These are phyloP conservation scores for Paecilomyces niveus DNA, from an alignment of 2,329 filamentous ascomycete genomes.

Conservation along the genomic window DNA sequence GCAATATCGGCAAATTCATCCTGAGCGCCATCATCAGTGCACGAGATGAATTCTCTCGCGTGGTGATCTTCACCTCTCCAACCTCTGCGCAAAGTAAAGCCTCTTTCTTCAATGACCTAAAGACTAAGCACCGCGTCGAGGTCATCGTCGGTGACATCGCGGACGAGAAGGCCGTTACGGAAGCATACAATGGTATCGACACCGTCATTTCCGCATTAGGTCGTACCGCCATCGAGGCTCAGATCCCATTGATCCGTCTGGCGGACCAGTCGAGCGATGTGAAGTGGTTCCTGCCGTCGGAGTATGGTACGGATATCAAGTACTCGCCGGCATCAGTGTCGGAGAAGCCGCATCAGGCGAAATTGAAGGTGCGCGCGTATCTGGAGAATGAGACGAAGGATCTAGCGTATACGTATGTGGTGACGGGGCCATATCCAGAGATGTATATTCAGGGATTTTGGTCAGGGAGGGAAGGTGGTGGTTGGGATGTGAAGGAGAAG, in stretches of 20 bases:
- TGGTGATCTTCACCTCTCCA: slow-evolving; percentile 53
- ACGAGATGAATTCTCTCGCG: slow-evolving; percentile 40
- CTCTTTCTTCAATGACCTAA: slow-evolving; percentile 41
- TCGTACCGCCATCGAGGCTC: slow-evolving; percentile 53
- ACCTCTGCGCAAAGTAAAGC: slow-evolving; percentile 46
- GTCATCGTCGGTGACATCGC: slow-evolving; percentile 51
- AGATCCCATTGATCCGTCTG: slow-evolving; percentile 55
- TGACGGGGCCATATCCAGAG: slow-evolving; percentile 63
- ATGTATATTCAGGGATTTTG: slow-evolving; percentile 48
- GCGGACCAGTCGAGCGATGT: slow-evolving; percentile 50
- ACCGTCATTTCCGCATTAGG: slow-evolving; percentile 61
- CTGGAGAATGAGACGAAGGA: slow-evolving; percentile 46
- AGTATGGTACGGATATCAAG: slow-evolving; percentile 61
- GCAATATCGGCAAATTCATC: slow-evolving; percentile 47
- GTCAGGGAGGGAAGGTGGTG: slow-evolving; percentile 41
- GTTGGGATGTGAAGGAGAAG: slow-evolving; percentile 52
- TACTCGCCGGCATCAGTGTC: slow-evolving; percentile 50
- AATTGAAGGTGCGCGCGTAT: slow-evolving; percentile 60
- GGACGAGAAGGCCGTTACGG: slow-evolving; percentile 45
- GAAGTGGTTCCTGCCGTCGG: slow-evolving; percentile 60
- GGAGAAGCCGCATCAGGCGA: slow-evolving; percentile 63
- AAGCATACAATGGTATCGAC: slow-evolving; percentile 55
- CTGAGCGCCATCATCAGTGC: slow-evolving; percentile 41
- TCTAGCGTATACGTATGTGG: slow-evolving; percentile 59
- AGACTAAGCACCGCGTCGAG: slow-evolving; percentile 40